Base-by-base conservation (phyloP, 106 monocot genomes). In the Dendrobium huoshanense region DNA sequence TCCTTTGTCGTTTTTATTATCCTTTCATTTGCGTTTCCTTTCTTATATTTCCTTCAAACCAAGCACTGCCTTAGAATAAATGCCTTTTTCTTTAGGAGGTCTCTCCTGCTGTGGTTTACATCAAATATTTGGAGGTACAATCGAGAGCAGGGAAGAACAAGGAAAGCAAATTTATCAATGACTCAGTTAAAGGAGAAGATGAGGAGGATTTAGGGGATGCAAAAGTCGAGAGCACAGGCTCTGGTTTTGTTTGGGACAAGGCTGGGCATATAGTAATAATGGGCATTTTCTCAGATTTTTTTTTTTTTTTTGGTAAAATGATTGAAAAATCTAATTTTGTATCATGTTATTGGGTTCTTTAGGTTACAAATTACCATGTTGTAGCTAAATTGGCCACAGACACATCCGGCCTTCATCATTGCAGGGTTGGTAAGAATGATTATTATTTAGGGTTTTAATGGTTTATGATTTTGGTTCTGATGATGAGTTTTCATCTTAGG, bases 351-450 rank as follows among this genome's bases (percentile, higher is more conserved):
- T 81, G 59, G 44, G 24, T 82, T 68, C 13, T 65, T 74, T 87
- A 97, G 94, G 92, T 97, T 9, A 94, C 94, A 1, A 94, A 90
- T 86, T 97, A 97, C 72, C 96, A 94, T 84, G 96, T 96, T 49
- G 79, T 96, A 58, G 90, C 80, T 5, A 96, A 96, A 80, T 89
- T 96, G 73, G 96, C 92, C 42, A 88, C 82, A 13, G 94, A 96
- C 83, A 79, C 67, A 33, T 81, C 90, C 1, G 92, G 90, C 64
- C 82, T 84, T 29, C 93, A 86, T 51, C 91, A 84, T 45, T 96
- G 92, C 77, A 89, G 90, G 88, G 91, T 95, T 54, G 40, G 86
- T 82, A 2, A 19, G 29, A 56, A 4, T 48, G 8, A 27, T 72
- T 15, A 8, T 51, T 80, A 55, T 61, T 72, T 47, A 10, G 64